These are phyloP conservation scores for Phallus indusiatus DNA, from an alignment of 768 basidiomycete genomes.

Conservation along the genomic window DNA sequence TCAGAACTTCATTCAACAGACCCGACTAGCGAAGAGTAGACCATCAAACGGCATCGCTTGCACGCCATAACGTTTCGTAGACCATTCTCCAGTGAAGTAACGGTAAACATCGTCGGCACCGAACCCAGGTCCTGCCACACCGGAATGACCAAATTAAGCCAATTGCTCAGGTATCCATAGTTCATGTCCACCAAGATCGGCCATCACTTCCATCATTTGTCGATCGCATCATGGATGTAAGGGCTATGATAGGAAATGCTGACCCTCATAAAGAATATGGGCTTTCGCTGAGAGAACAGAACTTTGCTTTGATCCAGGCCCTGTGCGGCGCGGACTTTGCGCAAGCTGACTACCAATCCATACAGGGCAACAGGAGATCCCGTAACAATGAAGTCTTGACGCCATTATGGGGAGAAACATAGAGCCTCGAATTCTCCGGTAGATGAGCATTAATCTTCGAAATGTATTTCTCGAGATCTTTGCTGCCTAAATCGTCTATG, in stretches of 20 bases:
- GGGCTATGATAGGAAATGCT: slow-evolving; percentile 93
- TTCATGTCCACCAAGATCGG: slow-evolving; percentile 71
- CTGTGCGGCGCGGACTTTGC: slow-evolving; percentile 80
- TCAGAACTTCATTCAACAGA: too few relatives aligned
- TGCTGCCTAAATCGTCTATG: slow-evolving; percentile 69
- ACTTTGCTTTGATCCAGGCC: slow-evolving; percentile 91
- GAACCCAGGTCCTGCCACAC: slow-evolving; percentile 96
- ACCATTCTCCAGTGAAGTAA: slow-evolving; percentile 95
- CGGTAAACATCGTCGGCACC: slow-evolving; percentile 96
- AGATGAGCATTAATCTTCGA: slow-evolving; percentile 83
- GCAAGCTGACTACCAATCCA: slow-evolving; percentile 83
- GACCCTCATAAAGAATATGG: slow-evolving; percentile 86
- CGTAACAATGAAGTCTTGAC: slow-evolving; percentile 83
- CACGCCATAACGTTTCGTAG: slow-evolving; percentile 62
- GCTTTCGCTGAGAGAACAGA: slow-evolving; percentile 90
- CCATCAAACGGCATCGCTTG: slow-evolving; percentile 99
- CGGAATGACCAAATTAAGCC: slow-evolving; percentile 65
- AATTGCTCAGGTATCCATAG: slow-evolving; percentile 65
- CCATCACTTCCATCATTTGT: slow-evolving; percentile 72
- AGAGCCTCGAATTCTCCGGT: slow-evolving; percentile 64
- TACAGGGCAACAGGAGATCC: slow-evolving; percentile 85
- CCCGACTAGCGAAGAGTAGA: slow-evolving; percentile 90
- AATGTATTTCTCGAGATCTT: slow-evolving; percentile 74
- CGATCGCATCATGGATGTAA: slow-evolving; percentile 66
- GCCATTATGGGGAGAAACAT: slow-evolving; percentile 89